phyloP scores from a whole-genome alignment of 2,329 filamentous ascomycete genomes.

The Colletotrichum sublineola region DNA sequence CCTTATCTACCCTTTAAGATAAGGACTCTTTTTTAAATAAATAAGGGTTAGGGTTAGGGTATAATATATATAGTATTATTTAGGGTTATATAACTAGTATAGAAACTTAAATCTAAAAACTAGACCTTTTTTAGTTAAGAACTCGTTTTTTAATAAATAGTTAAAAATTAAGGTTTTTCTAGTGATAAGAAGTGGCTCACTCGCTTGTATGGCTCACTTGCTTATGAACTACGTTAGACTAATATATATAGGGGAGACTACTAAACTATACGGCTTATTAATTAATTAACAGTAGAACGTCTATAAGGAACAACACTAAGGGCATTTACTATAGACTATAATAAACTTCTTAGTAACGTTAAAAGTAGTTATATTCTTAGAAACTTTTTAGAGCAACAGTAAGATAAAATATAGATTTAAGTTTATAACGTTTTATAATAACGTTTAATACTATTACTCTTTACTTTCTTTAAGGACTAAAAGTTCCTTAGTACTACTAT shows the following conservation, averaged over 20 bases:
- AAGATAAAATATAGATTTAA: not conserved
- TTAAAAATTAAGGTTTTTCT: no score
- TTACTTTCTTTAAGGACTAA: conserved; percentile 16
- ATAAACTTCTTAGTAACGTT: conserved; percentile 13
- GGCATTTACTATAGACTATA: conserved; percentile 1
- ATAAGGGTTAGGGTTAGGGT: no score
- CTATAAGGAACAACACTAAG: conserved; percentile 3
- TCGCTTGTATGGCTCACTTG: no score
- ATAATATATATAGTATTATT: no score
- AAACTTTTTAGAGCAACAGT: conserved; percentile 12
- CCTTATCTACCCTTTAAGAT: no score
- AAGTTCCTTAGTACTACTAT: conserved; percentile 10
- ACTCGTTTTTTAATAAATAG: no score
- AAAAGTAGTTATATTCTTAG: conserved; percentile 11
- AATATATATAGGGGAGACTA: not conserved
- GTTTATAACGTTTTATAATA: not conserved
- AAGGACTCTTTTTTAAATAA: no score
- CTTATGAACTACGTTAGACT: no score
- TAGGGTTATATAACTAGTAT: no score
- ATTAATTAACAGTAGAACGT: conserved; percentile 5
- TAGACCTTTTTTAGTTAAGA: no score
- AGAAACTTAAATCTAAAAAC: no score
- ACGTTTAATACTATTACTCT: conserved; percentile 13
- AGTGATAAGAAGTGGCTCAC: no score
- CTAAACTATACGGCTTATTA: not conserved